phyloP scores from a whole-genome alignment of 306 rosid genomes.

The Comarum palustre region DNA sequence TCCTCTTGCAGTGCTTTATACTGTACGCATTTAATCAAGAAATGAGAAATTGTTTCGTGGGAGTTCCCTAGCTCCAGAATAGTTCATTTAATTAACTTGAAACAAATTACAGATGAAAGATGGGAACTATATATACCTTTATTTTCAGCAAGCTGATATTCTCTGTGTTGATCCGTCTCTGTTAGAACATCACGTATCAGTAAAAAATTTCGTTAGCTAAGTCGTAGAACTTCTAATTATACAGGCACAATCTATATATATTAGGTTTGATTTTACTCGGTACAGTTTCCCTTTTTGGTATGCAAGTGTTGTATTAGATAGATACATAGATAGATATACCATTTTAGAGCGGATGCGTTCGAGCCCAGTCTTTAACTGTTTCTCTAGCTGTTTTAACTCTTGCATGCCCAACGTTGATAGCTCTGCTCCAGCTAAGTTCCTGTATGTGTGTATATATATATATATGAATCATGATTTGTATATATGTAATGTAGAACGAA shows the following conservation, averaged over 20 bases:
- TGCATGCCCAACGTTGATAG: conserved; percentile 36
- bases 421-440: conserved; percentile 51
- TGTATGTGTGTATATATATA: background rate
- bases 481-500: no score
- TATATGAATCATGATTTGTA: background rate
- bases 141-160: conserved; percentile 32
- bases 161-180: conserved; percentile 40
- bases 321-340: conserved; percentile 19
- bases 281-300: background rate
- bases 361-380: conserved; percentile 39
- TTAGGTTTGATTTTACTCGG: background rate
- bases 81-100: background rate
- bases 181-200: conserved; percentile 2
- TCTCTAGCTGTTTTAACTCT: conserved; percentile 48
- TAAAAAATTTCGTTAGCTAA: background rate
- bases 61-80: background rate
- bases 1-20: conserved; percentile 37
- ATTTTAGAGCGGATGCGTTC: conserved; percentile 40
- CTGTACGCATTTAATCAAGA: conserved; percentile 14
- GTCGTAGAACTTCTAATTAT: no score
- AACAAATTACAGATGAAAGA: background rate
- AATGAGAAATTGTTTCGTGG: background rate
- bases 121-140: conserved; percentile 22
- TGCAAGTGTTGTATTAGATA: background rate
- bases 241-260: background rate